Conservation (phyloP, 2,329 filamentous ascomycete species). For the Aspergillus oerlinghausenensis region DNA sequence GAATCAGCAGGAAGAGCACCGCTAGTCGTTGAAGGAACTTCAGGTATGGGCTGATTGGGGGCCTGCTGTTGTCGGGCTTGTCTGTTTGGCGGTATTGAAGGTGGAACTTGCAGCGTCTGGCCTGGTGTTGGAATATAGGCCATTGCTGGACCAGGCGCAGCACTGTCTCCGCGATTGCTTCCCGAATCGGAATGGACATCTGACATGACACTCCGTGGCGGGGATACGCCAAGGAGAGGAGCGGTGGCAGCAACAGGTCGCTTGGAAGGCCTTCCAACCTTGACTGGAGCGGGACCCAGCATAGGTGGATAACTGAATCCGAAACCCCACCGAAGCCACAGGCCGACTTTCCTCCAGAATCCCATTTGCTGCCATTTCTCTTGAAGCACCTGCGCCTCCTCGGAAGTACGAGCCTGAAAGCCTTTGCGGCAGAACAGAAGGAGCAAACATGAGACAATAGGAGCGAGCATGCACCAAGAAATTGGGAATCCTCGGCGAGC, state of each 20-base stretch:
- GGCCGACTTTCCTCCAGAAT: constrained; percentile 19
- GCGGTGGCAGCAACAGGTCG: not conserved
- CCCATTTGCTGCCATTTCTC: constrained; percentile 23
- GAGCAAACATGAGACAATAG: constrained; percentile 19
- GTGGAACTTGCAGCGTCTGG: not conserved
- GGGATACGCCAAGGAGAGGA: constrained; percentile 6
- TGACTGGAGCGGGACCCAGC: constrained; percentile 22
- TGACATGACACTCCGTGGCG: constrained; percentile 3
- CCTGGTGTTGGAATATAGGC: not conserved
- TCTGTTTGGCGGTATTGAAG: not conserved
- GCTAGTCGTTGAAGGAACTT: not conserved
- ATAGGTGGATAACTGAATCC: constrained; percentile 25
- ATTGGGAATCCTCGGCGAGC: constrained; percentile 28
- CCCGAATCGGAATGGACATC: not conserved
- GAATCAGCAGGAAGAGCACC: not conserved
- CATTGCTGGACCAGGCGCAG: constrained; percentile 8
- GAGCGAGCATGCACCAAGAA: constrained; percentile 23
- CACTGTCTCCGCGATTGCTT: not conserved
- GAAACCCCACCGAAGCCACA: constrained; percentile 30
- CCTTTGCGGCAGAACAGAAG: constrained; percentile 24
- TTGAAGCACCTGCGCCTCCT: constrained; percentile 21
- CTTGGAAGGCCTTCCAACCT: not conserved
- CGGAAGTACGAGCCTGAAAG: constrained; percentile 23
- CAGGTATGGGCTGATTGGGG: not conserved
- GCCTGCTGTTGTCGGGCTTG: not conserved